Evolutionary conservation across 1,284 basidiomycete species (phyloP).

Genomic region (Kalmanozyma brasiliensis): DNA sequence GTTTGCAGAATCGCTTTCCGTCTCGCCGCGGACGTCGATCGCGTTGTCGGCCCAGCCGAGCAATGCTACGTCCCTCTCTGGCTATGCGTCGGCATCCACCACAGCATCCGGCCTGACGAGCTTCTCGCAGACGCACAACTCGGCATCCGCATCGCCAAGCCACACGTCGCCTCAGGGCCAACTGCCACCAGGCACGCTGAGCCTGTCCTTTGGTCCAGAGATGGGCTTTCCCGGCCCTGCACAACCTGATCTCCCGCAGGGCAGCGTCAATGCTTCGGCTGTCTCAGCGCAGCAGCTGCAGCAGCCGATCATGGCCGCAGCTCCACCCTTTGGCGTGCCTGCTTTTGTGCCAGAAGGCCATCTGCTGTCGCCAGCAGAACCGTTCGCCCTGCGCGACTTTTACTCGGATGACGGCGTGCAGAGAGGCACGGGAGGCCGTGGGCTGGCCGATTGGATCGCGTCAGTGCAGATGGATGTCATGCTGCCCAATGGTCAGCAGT

Average conservation of each 20-base stretch:
- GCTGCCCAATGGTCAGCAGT: background rate
- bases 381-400: conserved; percentile 27
- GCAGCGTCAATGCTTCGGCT: background rate
- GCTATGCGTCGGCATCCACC: background rate
- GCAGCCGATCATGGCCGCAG: conserved; percentile 1
- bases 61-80: background rate
- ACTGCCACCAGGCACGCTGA: conserved; percentile 10
- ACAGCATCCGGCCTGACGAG: background rate
- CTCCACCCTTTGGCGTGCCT: conserved; percentile 27
- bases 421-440: conserved; percentile 5
- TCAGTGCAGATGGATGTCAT: conserved; percentile 26
- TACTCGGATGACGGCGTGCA: conserved; percentile 32
- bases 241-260: background rate
- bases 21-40: conserved; percentile 12
- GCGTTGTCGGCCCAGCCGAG: background rate
- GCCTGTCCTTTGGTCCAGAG: conserved; percentile 10
- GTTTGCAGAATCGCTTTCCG: conserved; percentile 3
- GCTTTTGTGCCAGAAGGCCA: conserved; percentile 3
- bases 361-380: conserved; percentile 20
- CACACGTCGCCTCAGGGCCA: background rate
- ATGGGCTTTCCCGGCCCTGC: conserved; percentile 1
- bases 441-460: conserved; percentile 32
- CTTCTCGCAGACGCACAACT: background rate
- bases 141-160: background rate
- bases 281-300: background rate